phyloP scores from a whole-genome alignment of 192 early-diverging fungal genomes.

The Piromyces sp. region DNA sequence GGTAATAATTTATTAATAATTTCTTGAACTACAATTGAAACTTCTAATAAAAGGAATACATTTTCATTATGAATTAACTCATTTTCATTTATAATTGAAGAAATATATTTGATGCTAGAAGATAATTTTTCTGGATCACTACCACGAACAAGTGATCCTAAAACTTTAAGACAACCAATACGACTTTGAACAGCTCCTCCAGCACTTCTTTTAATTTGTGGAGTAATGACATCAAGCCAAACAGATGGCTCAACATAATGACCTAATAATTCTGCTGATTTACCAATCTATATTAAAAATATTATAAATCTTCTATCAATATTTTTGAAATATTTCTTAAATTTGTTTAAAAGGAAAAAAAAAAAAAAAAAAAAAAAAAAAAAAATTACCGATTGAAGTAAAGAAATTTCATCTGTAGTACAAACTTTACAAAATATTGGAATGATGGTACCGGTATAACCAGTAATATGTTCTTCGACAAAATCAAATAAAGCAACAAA shows the following conservation, averaged over 20 bases:
- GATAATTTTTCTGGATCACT: background rate
- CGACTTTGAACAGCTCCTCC: conserved; percentile 12
- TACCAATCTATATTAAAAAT: conserved; percentile 3
- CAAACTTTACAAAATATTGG: conserved; percentile 22
- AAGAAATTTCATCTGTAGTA: conserved; percentile 20
- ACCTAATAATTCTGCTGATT: conserved; percentile 16
- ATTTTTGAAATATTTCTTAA: too few species aligned
- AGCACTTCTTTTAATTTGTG: conserved; percentile 11
- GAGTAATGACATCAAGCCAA: conserved; percentile 13
- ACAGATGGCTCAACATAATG: conserved; percentile 22
- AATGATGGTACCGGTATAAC: conserved; percentile 23
- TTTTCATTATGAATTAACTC: conserved; percentile 24
- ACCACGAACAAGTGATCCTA: conserved; percentile 17
- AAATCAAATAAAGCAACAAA: conserved; percentile 20
- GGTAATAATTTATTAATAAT: conserved; percentile 8
- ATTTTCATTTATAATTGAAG: conserved; percentile 10
- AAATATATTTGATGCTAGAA: conserved; percentile 1
- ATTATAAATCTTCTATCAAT: too few species aligned
- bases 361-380: too few species aligned
- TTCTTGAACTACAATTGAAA: conserved; percentile 11
- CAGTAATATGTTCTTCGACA: conserved; percentile 24
- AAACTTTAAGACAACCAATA: conserved; percentile 18
- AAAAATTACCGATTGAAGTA: conserved; percentile 17
- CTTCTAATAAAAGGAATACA: conserved; percentile 10
- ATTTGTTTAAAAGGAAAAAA: too few species aligned